Percentiles rank a stretch among this genome's conserved stretches.
phyloP scores from a whole-genome alignment of 371 early-diverging fungal genomes.

The Mortierella sp. region DNA sequence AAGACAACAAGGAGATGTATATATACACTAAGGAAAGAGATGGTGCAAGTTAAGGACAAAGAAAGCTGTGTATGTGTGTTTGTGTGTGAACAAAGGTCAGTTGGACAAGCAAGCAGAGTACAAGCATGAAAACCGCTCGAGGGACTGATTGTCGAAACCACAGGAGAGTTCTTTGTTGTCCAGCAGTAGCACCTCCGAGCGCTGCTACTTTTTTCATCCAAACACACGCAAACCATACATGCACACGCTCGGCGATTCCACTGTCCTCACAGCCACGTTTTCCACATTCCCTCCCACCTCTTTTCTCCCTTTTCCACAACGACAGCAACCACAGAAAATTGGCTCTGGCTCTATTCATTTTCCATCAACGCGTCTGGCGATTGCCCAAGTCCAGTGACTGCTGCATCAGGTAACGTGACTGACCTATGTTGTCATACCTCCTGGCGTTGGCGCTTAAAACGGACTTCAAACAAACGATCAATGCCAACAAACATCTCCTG shows the following conservation, averaged over 20 bases:
- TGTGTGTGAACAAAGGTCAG: neutral
- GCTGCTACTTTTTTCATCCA: neutral
- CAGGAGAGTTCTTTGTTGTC: neutral
- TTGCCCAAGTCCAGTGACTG: neutral
- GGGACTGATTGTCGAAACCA: neutral
- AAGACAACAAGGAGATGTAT: no score
- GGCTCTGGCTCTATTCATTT: no score
- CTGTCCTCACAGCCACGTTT: neutral
- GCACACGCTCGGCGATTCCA: neutral
- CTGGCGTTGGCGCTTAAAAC: neutral
- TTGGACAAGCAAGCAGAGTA: neutral
- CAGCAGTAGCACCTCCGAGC: neutral
- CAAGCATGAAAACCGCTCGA: neutral
- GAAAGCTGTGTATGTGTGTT: neutral
- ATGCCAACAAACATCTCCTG: neutral
- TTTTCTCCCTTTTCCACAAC: neutral
- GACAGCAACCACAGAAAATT: neutral
- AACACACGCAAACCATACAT: neutral
- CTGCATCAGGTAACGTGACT: neutral
- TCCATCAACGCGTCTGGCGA: neutral
- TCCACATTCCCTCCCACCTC: neutral
- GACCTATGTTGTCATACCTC: neutral
- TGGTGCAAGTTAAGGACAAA: neutral
- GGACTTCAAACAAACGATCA: constrained; percentile 10
- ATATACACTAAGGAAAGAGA: no score